Evolutionary conservation across 2,329 filamentous ascomycete species (phyloP).

Genomic region (Pezicula rhizophila): DNA sequence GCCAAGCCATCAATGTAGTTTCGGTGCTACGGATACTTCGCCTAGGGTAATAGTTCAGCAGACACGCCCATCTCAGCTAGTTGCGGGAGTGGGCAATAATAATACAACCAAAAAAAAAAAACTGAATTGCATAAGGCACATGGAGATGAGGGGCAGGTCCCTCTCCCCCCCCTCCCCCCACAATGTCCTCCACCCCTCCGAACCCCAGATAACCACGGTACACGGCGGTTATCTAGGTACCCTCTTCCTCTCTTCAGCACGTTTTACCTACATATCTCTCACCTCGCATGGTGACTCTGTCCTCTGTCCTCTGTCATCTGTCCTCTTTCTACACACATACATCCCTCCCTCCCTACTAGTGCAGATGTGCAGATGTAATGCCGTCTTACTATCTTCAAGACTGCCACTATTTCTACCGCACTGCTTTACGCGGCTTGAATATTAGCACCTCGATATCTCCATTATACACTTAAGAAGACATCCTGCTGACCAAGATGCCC

Average conservation of each 20-base stretch:
- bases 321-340: not conserved
- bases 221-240: slow-evolving; percentile 1
- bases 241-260: not conserved
- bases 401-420: slow-evolving; percentile 91
- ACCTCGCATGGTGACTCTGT: not conserved
- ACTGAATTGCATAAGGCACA: slow-evolving; percentile 17
- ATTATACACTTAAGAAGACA: slow-evolving; percentile 57
- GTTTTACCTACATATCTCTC: not conserved
- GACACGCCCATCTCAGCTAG: slow-evolving; percentile 14
- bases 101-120: no score
- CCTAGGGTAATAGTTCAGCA: slow-evolving; percentile 7
- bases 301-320: no score
- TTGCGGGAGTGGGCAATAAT: slow-evolving; percentile 12
- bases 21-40: slow-evolving; percentile 16
- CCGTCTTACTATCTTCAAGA: slow-evolving; percentile 77
- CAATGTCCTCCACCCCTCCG: slow-evolving; percentile 5
- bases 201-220: slow-evolving; percentile 20
- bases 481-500: slow-evolving; percentile 49
- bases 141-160: slow-evolving; percentile 20
- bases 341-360: not conserved
- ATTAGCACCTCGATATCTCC: slow-evolving; percentile 74
- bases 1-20: slow-evolving; percentile 5
- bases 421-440: slow-evolving; percentile 77
- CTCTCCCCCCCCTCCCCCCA: no score
- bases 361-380: slow-evolving; percentile 44